A percentile compares a stretch with the other conserved stretches of the same genome.
phyloP scores from a whole-genome alignment of 495 filamentous ascomycete genomes.

The Penicillium cataractarum region DNA sequence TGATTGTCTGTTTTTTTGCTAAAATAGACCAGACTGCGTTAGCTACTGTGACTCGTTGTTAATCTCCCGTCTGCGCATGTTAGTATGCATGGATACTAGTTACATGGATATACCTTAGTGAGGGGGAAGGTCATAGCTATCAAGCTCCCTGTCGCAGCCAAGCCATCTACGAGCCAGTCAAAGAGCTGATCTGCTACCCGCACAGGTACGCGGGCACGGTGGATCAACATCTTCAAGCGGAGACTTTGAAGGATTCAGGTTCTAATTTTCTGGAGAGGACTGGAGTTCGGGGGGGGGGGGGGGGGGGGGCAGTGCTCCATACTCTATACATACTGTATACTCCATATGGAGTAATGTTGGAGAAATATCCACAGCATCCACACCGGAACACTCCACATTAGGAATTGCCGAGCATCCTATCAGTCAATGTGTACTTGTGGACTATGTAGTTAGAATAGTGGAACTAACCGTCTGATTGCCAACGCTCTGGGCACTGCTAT shows the following conservation, averaged over 20 bases:
- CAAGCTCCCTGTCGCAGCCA: neutral
- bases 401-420: slow-evolving; percentile 9
- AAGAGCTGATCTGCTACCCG: slow-evolving; percentile 23
- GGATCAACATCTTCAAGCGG: neutral
- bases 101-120: slow-evolving; percentile 1
- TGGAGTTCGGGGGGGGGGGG: too few species aligned
- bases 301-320: neutral
- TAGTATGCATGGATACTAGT: slow-evolving; percentile 1
- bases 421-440: neutral
- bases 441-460: neutral
- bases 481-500: neutral
- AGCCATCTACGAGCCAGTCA: neutral
- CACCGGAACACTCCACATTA: neutral
- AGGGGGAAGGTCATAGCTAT: neutral
- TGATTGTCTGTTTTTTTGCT: neutral
- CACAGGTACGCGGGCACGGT: slow-evolving; percentile 16
- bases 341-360: slow-evolving; percentile 1
- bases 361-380: neutral
- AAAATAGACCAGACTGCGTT: neutral
- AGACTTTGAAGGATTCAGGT: neutral
- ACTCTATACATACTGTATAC: neutral
- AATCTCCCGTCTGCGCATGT: slow-evolving; percentile 8
- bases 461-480: neutral
- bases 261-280: neutral
- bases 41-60: neutral